Conservation (phyloP, 108 stramenopile genomes). For the Pseudonitzschia multistriata region DNA sequence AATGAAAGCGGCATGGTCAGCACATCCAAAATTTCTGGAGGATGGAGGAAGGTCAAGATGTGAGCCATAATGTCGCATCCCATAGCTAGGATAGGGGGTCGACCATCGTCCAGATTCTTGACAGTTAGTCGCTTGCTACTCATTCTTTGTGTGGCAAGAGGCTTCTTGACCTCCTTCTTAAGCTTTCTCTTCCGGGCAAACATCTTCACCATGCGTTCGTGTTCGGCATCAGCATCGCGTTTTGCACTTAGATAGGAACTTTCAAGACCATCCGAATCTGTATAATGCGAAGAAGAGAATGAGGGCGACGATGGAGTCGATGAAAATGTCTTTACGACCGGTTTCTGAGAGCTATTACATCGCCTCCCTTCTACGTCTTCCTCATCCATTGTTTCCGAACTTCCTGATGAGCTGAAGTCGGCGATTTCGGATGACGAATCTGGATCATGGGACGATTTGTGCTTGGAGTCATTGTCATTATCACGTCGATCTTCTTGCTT, state of each 20-base stretch:
- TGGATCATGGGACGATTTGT: neutral
- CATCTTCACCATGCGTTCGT: slow-evolving; percentile 11
- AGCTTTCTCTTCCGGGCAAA: slow-evolving; percentile 16
- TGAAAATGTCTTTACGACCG: neutral
- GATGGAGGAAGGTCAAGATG: slow-evolving; percentile 64
- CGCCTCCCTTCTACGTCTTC: neutral
- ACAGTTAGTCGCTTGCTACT: neutral
- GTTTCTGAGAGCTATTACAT: neutral
- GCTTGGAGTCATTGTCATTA: slow-evolving; percentile 2
- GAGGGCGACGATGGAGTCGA: slow-evolving; percentile 11
- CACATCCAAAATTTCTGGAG: slow-evolving; percentile 59
- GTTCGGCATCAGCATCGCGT: slow-evolving; percentile 9
- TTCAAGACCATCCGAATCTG: slow-evolving; percentile 22
- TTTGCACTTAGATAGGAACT: slow-evolving; percentile 21
- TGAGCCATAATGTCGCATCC: slow-evolving; percentile 79
- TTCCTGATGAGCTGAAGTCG: slow-evolving; percentile 38
- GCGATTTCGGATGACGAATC: slow-evolving; percentile 38
- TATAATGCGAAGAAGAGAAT: slow-evolving; percentile 15
- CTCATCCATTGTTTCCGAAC: slow-evolving; percentile 28
- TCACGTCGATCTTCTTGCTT: neutral
- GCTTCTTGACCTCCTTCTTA: slow-evolving; percentile 2
- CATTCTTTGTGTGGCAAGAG: neutral
- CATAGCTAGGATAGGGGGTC: slow-evolving; percentile 27
- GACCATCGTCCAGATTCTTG: slow-evolving; percentile 5
- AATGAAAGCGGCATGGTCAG: slow-evolving; percentile 76